Base-by-base conservation (phyloP, 257 asterid species). In the Jacaranda mimosifolia region DNA sequence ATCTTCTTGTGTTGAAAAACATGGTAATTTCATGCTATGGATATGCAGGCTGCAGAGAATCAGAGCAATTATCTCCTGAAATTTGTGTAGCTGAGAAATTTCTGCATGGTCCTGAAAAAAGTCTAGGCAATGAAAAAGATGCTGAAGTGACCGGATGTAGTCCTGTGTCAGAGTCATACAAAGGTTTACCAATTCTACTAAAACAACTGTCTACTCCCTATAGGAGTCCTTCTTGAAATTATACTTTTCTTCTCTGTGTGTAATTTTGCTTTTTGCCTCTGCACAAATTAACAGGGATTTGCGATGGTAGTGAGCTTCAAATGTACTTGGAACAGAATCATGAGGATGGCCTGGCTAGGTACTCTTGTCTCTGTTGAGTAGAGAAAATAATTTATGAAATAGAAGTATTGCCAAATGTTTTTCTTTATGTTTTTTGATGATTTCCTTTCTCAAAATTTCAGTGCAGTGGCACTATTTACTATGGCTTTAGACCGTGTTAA, bases 291-390 rank as follows among this genome's bases (percentile, higher is more conserved):
- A 56, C 85, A 91, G 98, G 83, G 80, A 75, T 12, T 76, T 89
- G 82, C 78, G 90, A 82, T 17, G 69, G 75, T 74, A 52, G 74
- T 60, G 78, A 84, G 80, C 78, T 80, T 85, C 81, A 72, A 81
- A 85, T 74, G 72, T 81, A 78, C 80, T 70, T 77, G 79, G 91
- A 86, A 75, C 85, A 79, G 77, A 79, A 88, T 79, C 88, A 86
- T 7, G 90, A 83, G 57, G 91, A 91, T 80, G 89, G 82, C 57
- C 77, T 95, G 55, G 87, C 90, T 66, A 85, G 99, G 98, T 92
- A 87, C n/a, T 68, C 70, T 75, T 83, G 72, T 53, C 63, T 66
- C 79, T 84, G 71, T 73, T 70, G 65, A 78, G 63, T 56, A 69
- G 26, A 52, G 73, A 80, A 71, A 35, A 59, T 68, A 73, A 64